Conservation (phyloP, 306 rosid species). For the Fragaria ananassa region DNA sequence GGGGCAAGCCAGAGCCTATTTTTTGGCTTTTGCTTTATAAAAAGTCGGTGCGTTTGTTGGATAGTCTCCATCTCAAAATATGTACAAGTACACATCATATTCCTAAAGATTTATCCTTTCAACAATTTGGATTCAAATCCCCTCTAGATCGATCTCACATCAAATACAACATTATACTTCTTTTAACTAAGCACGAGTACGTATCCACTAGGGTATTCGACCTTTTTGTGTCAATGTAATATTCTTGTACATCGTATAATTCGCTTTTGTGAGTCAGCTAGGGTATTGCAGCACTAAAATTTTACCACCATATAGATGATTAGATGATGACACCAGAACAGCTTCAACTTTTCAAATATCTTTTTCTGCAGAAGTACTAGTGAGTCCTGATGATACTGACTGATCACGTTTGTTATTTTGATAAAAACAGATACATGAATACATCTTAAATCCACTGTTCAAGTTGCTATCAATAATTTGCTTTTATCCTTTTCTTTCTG, state of each 20-base stretch:
- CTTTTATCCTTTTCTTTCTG: not conserved
- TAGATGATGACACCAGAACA: not conserved
- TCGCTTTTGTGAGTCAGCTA: constrained; percentile 1
- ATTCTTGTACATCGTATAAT: not conserved
- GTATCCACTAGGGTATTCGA: not conserved
- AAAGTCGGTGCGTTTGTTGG: constrained; percentile 60
- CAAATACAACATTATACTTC: not conserved
- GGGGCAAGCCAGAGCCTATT: constrained; percentile 42
- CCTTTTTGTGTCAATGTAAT: not conserved
- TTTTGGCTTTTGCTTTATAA: constrained; percentile 31
- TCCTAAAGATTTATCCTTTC: not conserved
- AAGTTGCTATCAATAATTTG: not conserved
- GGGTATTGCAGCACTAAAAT: not conserved
- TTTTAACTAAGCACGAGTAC: not conserved
- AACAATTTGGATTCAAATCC: not conserved
- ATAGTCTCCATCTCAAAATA: not conserved
- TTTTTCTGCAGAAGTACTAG: not conserved
- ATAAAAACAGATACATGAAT: not conserved
- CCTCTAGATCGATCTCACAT: not conserved
- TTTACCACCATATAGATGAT: not conserved
- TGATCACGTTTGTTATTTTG: not conserved
- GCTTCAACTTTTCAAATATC: not conserved
- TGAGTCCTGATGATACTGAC: constrained; percentile 6
- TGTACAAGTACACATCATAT: not conserved
- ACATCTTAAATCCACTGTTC: not conserved